A percentile compares a stretch with the other conserved stretches of the same genome.
These are phyloP conservation scores for Tetrahymena thermophila DNA, from an alignment of 73 alveolate species.

Conservation along the genomic window DNA sequence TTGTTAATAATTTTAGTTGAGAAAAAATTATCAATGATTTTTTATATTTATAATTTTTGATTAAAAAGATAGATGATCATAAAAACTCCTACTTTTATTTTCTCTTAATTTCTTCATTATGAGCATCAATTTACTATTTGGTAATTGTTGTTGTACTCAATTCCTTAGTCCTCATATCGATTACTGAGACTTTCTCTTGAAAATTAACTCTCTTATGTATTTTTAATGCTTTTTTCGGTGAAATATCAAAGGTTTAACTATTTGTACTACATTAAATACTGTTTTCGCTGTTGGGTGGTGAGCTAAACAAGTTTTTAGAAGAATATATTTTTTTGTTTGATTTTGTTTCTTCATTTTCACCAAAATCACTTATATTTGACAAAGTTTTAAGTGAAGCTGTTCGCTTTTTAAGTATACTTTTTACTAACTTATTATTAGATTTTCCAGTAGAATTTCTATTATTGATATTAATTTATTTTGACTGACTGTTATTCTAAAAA, in stretches of 20 bases:
- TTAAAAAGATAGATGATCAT: neutral
- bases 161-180: neutral
- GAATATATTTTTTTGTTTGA: neutral
- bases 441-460: neutral
- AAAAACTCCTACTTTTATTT: neutral
- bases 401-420: neutral
- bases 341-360: neutral
- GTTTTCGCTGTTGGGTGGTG: neutral
- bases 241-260: neutral
- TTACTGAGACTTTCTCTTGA: neutral
- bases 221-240: neutral
- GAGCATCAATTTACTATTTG: neutral
- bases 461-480: no score
- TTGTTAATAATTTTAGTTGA: neutral
- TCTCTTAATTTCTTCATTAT: neutral
- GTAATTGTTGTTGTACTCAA: neutral
- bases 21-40: neutral
- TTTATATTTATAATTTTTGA: neutral
- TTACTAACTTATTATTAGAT: neutral
- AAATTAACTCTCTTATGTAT: neutral
- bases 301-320: neutral
- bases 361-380: neutral
- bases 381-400: neutral
- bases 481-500: neutral
- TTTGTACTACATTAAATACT: neutral